These are phyloP conservation scores for Osmozyma mogii DNA, from an alignment of 805 yeast genomes.

Conservation along the genomic window DNA sequence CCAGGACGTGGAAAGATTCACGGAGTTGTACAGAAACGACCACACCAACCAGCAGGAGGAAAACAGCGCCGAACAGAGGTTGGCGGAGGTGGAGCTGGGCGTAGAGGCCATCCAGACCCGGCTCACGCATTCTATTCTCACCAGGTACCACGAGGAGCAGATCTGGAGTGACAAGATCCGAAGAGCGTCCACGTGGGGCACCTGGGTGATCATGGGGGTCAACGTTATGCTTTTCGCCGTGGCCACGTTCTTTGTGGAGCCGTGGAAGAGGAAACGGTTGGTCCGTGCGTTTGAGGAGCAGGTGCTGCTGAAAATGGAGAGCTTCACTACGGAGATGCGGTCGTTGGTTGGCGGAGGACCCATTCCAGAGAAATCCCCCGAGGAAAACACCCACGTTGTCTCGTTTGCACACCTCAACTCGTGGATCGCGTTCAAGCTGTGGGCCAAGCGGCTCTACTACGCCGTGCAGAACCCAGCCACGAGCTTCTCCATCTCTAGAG, in stretches of 20 bases:
- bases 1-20: slow-evolving; percentile 74
- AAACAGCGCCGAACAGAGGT: slow-evolving; percentile 34
- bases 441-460: too few species aligned
- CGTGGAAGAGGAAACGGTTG: slow-evolving; percentile 81
- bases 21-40: slow-evolving; percentile 72
- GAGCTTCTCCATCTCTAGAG: too few species aligned
- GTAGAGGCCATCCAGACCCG: slow-evolving; percentile 66
- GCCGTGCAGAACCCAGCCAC: too few species aligned
- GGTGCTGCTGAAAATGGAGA: slow-evolving; percentile 37
- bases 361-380: too few species aligned
- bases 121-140: slow-evolving; percentile 68
- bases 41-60: slow-evolving; percentile 65
- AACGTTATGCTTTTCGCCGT: slow-evolving; percentile 70
- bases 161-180: slow-evolving; percentile 97
- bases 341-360: too few species aligned
- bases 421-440: too few species aligned
- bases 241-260: slow-evolving; percentile 85
- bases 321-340: slow-evolving; percentile 1
- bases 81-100: slow-evolving; percentile 47
- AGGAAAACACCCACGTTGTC: too few species aligned
- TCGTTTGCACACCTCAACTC: too few species aligned
- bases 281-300: slow-evolving; percentile 79
- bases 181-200: slow-evolving; percentile 94
- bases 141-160: slow-evolving; percentile 93
- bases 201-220: slow-evolving; percentile 81